Evolutionary conservation across 108 stramenopile species (phyloP).

Genomic region (Mayamaea pseudoterrestris): DNA sequence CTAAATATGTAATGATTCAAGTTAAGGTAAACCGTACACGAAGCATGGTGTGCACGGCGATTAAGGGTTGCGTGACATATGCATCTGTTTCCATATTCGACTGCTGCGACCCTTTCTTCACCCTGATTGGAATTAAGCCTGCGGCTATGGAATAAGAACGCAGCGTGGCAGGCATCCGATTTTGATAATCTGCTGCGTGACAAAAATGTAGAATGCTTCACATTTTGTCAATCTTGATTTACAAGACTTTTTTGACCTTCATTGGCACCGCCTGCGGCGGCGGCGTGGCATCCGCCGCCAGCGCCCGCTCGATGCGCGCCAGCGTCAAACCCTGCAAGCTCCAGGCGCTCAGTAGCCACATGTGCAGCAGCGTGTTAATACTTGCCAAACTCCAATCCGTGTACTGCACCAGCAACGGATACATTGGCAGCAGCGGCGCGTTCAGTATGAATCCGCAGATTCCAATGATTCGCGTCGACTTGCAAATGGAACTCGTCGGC

Average conservation of each 20-base stretch:
- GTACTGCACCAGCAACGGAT: constrained; percentile 63
- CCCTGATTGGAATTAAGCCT: too few relatives aligned
- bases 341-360: constrained; percentile 67
- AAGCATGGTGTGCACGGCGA: too few relatives aligned
- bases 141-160: too few relatives aligned
- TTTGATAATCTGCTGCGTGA: too few relatives aligned
- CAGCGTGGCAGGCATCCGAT: too few relatives aligned
- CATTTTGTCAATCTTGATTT: too few relatives aligned
- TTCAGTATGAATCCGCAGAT: constrained; percentile 63
- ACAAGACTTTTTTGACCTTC: not conserved
- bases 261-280: not conserved
- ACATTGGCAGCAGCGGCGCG: constrained; percentile 69
- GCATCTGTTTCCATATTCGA: too few relatives aligned
- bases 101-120: too few relatives aligned
- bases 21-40: too few relatives aligned
- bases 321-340: constrained; percentile 59
- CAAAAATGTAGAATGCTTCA: too few relatives aligned
- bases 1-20: too few relatives aligned
- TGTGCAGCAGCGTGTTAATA: constrained; percentile 66
- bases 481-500: constrained; percentile 5
- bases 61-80: too few relatives aligned
- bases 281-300: constrained; percentile 1
- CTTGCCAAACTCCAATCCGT: constrained; percentile 38
- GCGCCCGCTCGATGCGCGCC: constrained; percentile 15
- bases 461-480: constrained; percentile 18